These are phyloP conservation scores for Hypsizygus marmoreus DNA, from an alignment of 768 basidiomycete species.

Conservation along the genomic window DNA sequence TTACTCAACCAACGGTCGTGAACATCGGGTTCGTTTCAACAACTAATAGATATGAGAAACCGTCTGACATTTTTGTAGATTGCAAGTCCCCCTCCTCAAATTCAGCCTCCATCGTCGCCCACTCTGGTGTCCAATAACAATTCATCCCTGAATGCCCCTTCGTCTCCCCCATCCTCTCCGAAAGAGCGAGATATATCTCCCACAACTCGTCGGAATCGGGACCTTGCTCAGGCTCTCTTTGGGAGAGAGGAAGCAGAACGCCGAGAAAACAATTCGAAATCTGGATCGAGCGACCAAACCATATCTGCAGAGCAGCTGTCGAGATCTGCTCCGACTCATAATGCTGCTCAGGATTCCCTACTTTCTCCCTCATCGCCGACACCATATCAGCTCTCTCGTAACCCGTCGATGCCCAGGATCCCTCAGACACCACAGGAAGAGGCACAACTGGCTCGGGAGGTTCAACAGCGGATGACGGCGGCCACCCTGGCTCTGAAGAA, in stretches of 20 bases:
- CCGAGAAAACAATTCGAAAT: constrained; percentile 11
- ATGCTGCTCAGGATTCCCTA: constrained; percentile 25
- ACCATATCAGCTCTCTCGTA: constrained; percentile 40
- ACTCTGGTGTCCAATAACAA: constrained; percentile 28
- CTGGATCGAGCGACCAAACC: too few relatives aligned
- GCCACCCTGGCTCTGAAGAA: constrained; percentile 64
- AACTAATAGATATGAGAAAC: constrained; percentile 13
- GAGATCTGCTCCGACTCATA: too few relatives aligned
- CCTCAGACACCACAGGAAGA: constrained; percentile 49
- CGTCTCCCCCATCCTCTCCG: constrained; percentile 18
- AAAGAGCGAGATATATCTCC: constrained; percentile 42
- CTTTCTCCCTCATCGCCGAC: constrained; percentile 28
- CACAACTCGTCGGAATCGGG: constrained; percentile 64
- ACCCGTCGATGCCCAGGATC: constrained; percentile 44
- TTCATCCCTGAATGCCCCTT: constrained; percentile 21
- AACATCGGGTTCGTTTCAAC: constrained; percentile 28
- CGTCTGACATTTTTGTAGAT: constrained; percentile 39
- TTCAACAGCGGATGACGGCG: constrained; percentile 68
- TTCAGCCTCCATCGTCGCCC: constrained; percentile 39
- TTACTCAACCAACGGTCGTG: constrained; percentile 61
- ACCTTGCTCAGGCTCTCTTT: constrained; percentile 78
- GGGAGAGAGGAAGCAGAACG: constrained; percentile 44
- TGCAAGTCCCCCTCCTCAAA: constrained; percentile 58
- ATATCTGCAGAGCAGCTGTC: too few relatives aligned
- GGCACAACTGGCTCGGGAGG: constrained; percentile 60